Evolutionary conservation across 2,329 filamentous ascomycete species (phyloP).

Genomic region (Pseudogymnoascus pannorum): DNA sequence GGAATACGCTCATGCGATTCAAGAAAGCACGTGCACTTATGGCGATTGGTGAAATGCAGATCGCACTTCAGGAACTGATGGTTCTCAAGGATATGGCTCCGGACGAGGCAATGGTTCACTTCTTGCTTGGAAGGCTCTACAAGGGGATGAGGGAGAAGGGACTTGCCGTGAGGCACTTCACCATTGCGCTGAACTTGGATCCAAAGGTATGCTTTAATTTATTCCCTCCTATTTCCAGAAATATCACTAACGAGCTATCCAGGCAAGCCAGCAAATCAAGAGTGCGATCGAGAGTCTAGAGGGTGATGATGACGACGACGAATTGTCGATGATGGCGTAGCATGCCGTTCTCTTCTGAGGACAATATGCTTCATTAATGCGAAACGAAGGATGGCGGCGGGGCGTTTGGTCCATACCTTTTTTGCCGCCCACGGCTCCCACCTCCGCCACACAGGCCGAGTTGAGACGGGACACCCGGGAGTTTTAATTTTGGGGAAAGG

Average conservation of each 20-base stretch:
- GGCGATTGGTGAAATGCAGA: constrained; percentile 61
- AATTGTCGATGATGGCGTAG: constrained; percentile 42
- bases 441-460: not conserved
- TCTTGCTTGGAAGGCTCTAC: constrained; percentile 80
- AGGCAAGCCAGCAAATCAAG: constrained; percentile 93
- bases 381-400: not conserved
- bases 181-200: constrained; percentile 88
- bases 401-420: not conserved
- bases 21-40: constrained; percentile 86
- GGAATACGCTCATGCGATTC: constrained; percentile 77
- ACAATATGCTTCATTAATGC: not conserved
- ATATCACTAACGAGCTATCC: constrained; percentile 15
- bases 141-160: constrained; percentile 65
- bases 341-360: not conserved
- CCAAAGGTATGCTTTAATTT: constrained; percentile 64
- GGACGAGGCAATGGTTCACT: constrained; percentile 93
- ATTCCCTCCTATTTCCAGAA: not conserved
- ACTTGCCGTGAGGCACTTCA: constrained; percentile 86
- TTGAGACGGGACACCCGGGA: not conserved
- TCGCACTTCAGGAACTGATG: constrained; percentile 74
- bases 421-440: not conserved
- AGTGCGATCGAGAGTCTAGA: constrained; percentile 91
- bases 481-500: not conserved
- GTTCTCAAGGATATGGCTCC: constrained; percentile 87
- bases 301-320: constrained; percentile 64